Conservation (phyloP, 106 monocot genomes). For the Narthecium ossifragum region DNA sequence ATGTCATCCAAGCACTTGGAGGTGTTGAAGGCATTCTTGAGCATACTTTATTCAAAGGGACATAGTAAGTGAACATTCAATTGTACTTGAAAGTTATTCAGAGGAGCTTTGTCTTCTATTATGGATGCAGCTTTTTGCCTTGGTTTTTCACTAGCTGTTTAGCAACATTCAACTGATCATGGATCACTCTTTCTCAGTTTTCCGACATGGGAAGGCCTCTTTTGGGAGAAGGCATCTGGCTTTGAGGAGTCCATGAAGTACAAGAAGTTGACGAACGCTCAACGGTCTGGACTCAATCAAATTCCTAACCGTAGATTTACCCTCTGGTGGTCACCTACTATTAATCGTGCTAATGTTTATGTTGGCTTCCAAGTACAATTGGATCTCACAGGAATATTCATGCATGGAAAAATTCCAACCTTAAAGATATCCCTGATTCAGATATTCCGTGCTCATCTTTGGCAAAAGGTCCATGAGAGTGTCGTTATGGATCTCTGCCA, state of each 20-base stretch:
- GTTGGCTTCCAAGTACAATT: slow-evolving; percentile 99
- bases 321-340: slow-evolving; percentile 99
- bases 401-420: slow-evolving; percentile 99
- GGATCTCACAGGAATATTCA: slow-evolving; percentile 98
- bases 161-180: too few relatives aligned
- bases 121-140: background rate
- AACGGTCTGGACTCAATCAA: slow-evolving; percentile 94
- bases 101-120: background rate
- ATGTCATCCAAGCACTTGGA: slow-evolving; percentile 99
- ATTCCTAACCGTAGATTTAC: slow-evolving; percentile 98
- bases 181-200: slow-evolving; percentile 42
- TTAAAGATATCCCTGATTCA: slow-evolving; percentile 98
- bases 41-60: slow-evolving; percentile 97
- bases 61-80: slow-evolving; percentile 78
- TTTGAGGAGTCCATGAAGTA: slow-evolving; percentile 99
- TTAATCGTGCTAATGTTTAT: slow-evolving; percentile 99
- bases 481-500: slow-evolving; percentile 99
- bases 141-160: too few relatives aligned
- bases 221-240: slow-evolving; percentile 99
- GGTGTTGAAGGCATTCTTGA: slow-evolving; percentile 98
- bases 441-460: slow-evolving; percentile 99
- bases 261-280: slow-evolving; percentile 97
- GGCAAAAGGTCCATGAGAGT: slow-evolving; percentile 99
- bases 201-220: slow-evolving; percentile 99
- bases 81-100: background rate